Percentiles rank a stretch among this genome's conserved stretches.
phyloP scores from a whole-genome alignment of 176 grass and related monocot genomes.

The Triticum timopheevii region DNA sequence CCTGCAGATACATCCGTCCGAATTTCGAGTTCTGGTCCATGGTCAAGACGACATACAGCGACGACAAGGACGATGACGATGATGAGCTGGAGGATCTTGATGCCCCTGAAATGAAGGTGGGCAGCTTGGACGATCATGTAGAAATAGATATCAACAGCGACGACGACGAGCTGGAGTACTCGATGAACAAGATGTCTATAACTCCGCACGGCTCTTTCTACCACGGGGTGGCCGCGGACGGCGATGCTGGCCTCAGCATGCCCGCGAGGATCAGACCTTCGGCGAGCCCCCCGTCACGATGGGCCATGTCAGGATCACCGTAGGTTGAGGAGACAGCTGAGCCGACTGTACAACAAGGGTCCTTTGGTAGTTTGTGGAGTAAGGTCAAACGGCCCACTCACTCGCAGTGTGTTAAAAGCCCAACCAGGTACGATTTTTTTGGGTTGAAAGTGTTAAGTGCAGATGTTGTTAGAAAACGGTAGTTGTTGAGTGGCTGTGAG shows the following conservation, averaged over 20 bases:
- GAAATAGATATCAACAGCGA: conserved; percentile 47
- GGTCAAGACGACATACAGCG: conserved; percentile 60
- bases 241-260: conserved; percentile 44
- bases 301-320: background rate
- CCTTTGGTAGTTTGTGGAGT: background rate
- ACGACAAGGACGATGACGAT: conserved; percentile 45
- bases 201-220: conserved; percentile 52
- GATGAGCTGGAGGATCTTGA: conserved; percentile 54
- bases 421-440: background rate
- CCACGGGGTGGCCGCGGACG: conserved; percentile 8
- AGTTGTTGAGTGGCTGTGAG: background rate
- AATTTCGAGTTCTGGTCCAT: conserved; percentile 89
- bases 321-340: background rate
- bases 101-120: conserved; percentile 49
- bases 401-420: background rate
- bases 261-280: conserved; percentile 85
- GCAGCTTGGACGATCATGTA: conserved; percentile 46
- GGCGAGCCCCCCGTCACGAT: conserved; percentile 54
- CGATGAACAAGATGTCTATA: conserved; percentile 88
- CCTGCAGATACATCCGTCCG: conserved; percentile 73
- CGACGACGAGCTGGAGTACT: conserved; percentile 52
- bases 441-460: conserved; percentile 12
- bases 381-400: background rate
- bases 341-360: background rate
- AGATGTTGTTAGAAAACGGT: background rate